Conservation (phyloP, 2,329 filamentous ascomycete species). For the Penicillium concentricum region DNA sequence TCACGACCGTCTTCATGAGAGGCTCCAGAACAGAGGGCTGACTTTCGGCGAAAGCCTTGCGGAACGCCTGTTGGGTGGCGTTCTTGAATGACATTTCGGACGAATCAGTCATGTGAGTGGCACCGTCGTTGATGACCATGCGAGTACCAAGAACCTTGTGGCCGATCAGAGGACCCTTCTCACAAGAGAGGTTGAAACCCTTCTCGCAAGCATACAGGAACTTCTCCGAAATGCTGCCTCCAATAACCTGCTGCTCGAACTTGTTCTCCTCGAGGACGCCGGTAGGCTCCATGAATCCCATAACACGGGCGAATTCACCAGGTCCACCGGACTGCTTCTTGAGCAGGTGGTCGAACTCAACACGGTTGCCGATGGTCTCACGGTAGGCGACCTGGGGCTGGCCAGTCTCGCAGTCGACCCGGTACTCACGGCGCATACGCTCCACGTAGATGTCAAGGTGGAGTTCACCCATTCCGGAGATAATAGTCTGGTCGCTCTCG, state of each 20-base stretch:
- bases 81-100: conserved; percentile 95
- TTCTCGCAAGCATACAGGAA: conserved; percentile 93
- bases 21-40: conserved; percentile 87
- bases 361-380: conserved; percentile 78
- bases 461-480: conserved; percentile 96
- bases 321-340: conserved; percentile 95
- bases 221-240: conserved; percentile 92
- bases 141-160: conserved; percentile 85
- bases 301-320: conserved; percentile 90
- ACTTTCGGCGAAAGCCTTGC: conserved; percentile 81
- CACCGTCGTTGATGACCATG: conserved; percentile 95
- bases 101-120: conserved; percentile 96
- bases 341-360: conserved; percentile 88
- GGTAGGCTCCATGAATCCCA: conserved; percentile 87
- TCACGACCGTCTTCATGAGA: conserved; percentile 97
- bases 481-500: conserved; percentile 95
- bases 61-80: conserved; percentile 94
- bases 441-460: conserved; percentile 98
- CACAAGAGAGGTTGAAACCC: conserved; percentile 79
- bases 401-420: conserved; percentile 91
- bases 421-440: conserved; percentile 94
- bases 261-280: conserved; percentile 69
- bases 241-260: conserved; percentile 84
- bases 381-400: conserved; percentile 96
- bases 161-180: conserved; percentile 85